Conservation (phyloP, 108 stramenopile genomes). For the Phaeodactylum tricornutum region DNA sequence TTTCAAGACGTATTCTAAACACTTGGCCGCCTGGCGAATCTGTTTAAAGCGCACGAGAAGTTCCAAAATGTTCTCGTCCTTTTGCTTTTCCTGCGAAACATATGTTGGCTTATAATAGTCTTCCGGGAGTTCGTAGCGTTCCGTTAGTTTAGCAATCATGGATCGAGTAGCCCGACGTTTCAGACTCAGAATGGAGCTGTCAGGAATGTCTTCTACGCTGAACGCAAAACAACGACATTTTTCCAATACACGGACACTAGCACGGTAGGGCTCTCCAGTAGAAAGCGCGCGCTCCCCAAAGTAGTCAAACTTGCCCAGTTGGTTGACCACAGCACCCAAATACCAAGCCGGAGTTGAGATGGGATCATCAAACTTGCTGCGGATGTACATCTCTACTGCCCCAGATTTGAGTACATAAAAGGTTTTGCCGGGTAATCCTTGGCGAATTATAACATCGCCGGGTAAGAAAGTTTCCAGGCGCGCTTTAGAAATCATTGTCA, state of each 20-base stretch:
- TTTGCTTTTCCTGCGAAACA: too few relatives aligned
- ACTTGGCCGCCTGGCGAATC: constrained; percentile 53
- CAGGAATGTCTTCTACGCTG: constrained; percentile 46
- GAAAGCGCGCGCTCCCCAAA: constrained; percentile 75
- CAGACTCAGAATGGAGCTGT: constrained; percentile 38
- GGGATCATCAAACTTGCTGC: constrained; percentile 55
- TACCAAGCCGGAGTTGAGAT: constrained; percentile 47
- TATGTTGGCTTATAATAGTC: constrained; percentile 4
- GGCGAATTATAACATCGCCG: constrained; percentile 51
- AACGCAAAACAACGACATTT: constrained; percentile 65
- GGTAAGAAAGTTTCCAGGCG: constrained; percentile 43
- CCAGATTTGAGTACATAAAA: constrained; percentile 74
- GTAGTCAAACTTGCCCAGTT: constrained; percentile 46
- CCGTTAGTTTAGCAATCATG: constrained; percentile 30
- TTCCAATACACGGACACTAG: constrained; percentile 48
- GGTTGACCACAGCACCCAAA: constrained; percentile 50
- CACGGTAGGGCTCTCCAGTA: constrained; percentile 74
- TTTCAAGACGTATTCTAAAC: constrained; percentile 59
- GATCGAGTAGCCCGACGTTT: constrained; percentile 29
- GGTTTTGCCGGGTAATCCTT: constrained; percentile 44
- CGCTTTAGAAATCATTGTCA: constrained; percentile 42
- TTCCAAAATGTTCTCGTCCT: constrained; percentile 40
- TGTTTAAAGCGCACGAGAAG: constrained; percentile 57
- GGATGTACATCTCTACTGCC: constrained; percentile 53
- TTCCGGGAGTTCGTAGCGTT: constrained; percentile 32